Evolutionary conservation across 2,329 filamentous ascomycete species (phyloP), one percentile per base, ranked within the genome.

Genomic region (Fusarium albidum): DNA sequence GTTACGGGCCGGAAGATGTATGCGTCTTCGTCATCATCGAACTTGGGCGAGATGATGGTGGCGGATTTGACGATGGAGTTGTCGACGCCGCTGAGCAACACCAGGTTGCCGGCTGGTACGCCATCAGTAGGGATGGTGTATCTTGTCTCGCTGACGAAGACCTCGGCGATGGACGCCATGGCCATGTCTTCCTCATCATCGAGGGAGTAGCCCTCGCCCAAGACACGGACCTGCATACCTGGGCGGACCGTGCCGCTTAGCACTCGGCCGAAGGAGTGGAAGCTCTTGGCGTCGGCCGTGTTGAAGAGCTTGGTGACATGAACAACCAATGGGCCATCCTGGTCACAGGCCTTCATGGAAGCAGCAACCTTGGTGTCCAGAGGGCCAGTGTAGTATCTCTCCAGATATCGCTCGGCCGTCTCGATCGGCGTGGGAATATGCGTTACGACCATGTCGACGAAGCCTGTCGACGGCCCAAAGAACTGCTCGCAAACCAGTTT

Each of bases 131-230:
- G 87, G 39, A 99, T 90, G 63, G 93, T 96, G 76, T 99, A 99
- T 69, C 93, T 82, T 18, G 93, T 93, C 74, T 98, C 92, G 8
- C 89, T 90, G 62, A 99, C 94, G 79, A 91, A 96, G 11, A 95
- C 93, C 61, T 92, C 87, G 3, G 86, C 84, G 55, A 99, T 89
- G 0, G 89, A 94, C 25, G 92, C 92, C 68, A 87, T 81, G 1
- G 89, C 90, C 92, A 98, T 98, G 68, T 99, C 95, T 79, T 99
- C 95, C 70, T 98, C 93, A 61, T 99, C 95, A 63, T 99, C 95
- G 12, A 96, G 84, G 5, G 93, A 97, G 74, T 98, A 99, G 6
- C 91, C 91, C 71, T 99, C 95, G 41, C 95, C 95, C 2, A 99
- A 85, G 11, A 99, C 93, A 33, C 95, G 88, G 13, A 99, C 92